phyloP scores from a whole-genome alignment of 805 yeast species.

The Saturnispora mendoncae region DNA sequence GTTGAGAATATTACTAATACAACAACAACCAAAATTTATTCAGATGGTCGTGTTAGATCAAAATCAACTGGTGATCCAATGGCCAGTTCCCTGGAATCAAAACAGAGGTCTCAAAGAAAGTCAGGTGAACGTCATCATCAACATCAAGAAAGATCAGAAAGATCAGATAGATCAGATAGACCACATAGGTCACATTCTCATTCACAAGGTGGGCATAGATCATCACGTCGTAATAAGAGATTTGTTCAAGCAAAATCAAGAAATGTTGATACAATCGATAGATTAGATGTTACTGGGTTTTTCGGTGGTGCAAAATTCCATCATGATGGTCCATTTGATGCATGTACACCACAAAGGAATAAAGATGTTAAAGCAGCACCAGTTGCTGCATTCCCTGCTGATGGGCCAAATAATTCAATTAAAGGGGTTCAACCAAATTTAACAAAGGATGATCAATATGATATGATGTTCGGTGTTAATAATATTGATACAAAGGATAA shows the following conservation, averaged over 20 bases:
- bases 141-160: background rate
- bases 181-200: slow-evolving; percentile 25
- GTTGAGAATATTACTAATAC: slow-evolving; percentile 18
- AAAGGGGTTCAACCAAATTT: slow-evolving; percentile 52
- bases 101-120: slow-evolving; percentile 3
- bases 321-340: slow-evolving; percentile 98
- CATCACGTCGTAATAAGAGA: slow-evolving; percentile 26
- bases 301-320: slow-evolving; percentile 92
- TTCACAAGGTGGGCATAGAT: slow-evolving; percentile 24
- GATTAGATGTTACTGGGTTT: slow-evolving; percentile 89
- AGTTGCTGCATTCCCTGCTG: slow-evolving; percentile 88
- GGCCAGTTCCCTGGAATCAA: background rate
- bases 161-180: slow-evolving; percentile 11
- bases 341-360: slow-evolving; percentile 94
- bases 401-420: slow-evolving; percentile 87
- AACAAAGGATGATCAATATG: slow-evolving; percentile 53
- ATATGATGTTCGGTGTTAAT: slow-evolving; percentile 68
- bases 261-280: slow-evolving; percentile 88
- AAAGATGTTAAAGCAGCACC: slow-evolving; percentile 71
- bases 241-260: slow-evolving; percentile 45
- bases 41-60: slow-evolving; percentile 27
- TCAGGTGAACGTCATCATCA: background rate
- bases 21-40: slow-evolving; percentile 21
- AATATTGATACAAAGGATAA: slow-evolving; percentile 36
- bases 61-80: slow-evolving; percentile 25